Conservation (phyloP, 768 basidiomycete species). For the Mycena crocata region DNA sequence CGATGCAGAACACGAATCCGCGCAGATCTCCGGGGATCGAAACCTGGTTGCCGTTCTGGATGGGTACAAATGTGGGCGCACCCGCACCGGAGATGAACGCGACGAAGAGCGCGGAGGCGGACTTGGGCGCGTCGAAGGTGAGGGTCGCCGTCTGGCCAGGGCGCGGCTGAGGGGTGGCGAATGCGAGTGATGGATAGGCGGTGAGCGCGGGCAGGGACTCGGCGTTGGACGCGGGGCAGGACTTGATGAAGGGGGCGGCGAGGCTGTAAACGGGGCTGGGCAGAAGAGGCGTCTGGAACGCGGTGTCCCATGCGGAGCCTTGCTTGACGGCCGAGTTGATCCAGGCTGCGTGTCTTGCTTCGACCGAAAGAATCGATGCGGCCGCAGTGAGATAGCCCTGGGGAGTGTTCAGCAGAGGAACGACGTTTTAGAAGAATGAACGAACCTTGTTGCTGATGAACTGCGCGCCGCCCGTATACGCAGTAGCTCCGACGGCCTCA, state of each 20-base stretch:
- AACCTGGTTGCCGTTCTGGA: too few species aligned
- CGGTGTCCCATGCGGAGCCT: conserved; percentile 57
- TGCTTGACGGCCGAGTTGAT: conserved; percentile 53
- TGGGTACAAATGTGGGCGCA: too few species aligned
- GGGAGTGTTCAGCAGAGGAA: background rate
- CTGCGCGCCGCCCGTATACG: conserved; percentile 68
- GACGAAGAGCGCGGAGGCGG: too few species aligned
- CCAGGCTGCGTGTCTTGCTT: conserved; percentile 65
- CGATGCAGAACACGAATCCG: too few species aligned
- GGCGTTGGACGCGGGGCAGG: conserved; percentile 65
- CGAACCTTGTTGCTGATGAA: conserved; percentile 47
- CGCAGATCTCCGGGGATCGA: too few species aligned
- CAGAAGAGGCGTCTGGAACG: conserved; percentile 60
- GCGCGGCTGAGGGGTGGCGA: conserved; percentile 35
- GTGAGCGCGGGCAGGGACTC: conserved; percentile 55
- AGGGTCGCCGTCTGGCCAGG: conserved; percentile 43
- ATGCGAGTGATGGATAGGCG: conserved; percentile 58
- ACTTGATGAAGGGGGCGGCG: conserved; percentile 57
- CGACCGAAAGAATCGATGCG: conserved; percentile 69
- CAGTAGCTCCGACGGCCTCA: conserved; percentile 66
- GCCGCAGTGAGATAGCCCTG: conserved; percentile 63
- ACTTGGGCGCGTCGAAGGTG: too few species aligned
- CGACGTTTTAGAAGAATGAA: background rate
- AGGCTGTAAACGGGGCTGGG: conserved; percentile 55
- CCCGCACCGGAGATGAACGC: too few species aligned